Base-by-base conservation (phyloP, 768 basidiomycete species). In the Mycena crocata region DNA sequence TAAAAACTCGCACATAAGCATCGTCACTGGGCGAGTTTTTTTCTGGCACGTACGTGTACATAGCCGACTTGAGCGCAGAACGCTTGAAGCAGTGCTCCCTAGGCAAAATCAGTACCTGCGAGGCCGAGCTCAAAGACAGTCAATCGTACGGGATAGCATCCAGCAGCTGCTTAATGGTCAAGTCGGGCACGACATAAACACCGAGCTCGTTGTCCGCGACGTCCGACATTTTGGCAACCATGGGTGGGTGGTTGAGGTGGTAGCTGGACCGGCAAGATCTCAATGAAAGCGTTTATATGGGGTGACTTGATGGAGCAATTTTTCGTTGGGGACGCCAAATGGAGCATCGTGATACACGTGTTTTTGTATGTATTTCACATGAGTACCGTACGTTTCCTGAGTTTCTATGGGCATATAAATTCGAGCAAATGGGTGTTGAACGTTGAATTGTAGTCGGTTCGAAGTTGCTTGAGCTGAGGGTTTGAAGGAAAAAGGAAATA, bases 1-100 rank as follows among this genome's bases (percentile, higher is more conserved):
- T 54, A 55, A 56, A 23, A 51, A 23, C 34, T 26, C 32, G 15
- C 44, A 10, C 5, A 28, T 19, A 13, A 56, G 17, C n/a, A 56
- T 13, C 30, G 39, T 58, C 46, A 9, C 28, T 28, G 28, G 7
- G 12, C 19, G 1, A n/a, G n/a, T 12, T 8, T 21, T 3, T 21
- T 19, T 32, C 5, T 31, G 13, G 19, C 1, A 45, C 64, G 12
- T 78, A 93, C 93, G 96, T 82, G 78, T 98, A 96, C 57, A 85
- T 64, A 2, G 88, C 89, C 6, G 95, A 95, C 75, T 85, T 86
- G 74, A 96, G 66, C 7, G 94, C 93, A 0, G 94, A 96, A 64
- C 97, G 93, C 84, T 96, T 85, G 82, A 91, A 94, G 83, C 97
- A 98, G 80, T 95, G 95, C 9, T 90, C 70, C 21, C 93, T 94